phyloP scores from a whole-genome alignment of 352 stramenopile genomes.

The Pythium aquatile region DNA sequence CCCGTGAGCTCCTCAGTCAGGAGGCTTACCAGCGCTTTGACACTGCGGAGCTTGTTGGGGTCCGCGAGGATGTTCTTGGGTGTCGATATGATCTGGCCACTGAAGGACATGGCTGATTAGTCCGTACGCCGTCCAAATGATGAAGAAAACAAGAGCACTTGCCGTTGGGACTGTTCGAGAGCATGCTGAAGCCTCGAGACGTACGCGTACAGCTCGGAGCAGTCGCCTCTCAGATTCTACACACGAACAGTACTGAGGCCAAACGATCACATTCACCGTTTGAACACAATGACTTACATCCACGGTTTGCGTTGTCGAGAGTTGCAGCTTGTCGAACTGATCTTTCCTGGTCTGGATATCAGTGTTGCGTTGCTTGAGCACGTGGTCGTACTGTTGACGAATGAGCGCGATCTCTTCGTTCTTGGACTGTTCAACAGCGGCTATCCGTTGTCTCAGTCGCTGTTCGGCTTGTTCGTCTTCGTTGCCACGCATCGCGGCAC shows the following conservation, averaged over 20 bases:
- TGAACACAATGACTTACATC: slow-evolving; percentile 34
- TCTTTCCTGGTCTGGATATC: slow-evolving; percentile 37
- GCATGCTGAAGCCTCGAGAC: slow-evolving; percentile 39
- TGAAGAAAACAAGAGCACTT: background rate
- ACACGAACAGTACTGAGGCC: background rate
- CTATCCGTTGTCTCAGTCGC: slow-evolving; percentile 48
- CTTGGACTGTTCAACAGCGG: slow-evolving; percentile 56
- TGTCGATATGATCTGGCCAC: slow-evolving; percentile 18
- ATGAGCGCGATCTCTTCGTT: slow-evolving; percentile 72
- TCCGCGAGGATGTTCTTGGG: slow-evolving; percentile 82
- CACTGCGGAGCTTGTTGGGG: slow-evolving; percentile 53
- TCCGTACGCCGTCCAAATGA: background rate
- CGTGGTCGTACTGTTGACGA: slow-evolving; percentile 71
- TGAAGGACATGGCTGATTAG: background rate
- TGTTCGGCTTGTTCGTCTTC: slow-evolving; percentile 30
- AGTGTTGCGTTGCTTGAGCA: slow-evolving; percentile 48
- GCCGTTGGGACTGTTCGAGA: slow-evolving; percentile 30
- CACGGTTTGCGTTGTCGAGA: slow-evolving; percentile 33
- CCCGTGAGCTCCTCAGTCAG: too few relatives aligned
- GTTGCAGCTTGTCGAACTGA: slow-evolving; percentile 41
- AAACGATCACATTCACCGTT: background rate
- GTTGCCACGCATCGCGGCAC: background rate
- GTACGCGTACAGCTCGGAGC: slow-evolving; percentile 66
- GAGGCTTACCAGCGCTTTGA: slow-evolving; percentile 60
- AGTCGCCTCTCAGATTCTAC: slow-evolving; percentile 68